Conservation (phyloP, 176 grass and related monocot species). For the Oropetium thomaeum region DNA sequence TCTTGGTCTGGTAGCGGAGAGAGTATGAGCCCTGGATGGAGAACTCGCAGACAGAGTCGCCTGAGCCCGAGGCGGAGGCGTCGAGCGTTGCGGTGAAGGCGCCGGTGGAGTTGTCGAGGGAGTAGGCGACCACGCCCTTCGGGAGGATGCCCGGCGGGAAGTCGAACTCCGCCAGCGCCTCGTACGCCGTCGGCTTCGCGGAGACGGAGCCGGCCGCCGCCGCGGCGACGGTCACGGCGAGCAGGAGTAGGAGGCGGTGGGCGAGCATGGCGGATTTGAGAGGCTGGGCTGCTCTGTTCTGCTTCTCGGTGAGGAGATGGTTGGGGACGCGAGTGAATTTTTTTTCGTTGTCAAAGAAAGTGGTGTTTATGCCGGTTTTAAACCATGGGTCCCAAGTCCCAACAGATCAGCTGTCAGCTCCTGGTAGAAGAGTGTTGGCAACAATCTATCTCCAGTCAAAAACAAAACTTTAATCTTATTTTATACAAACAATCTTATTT, state of each 20-base stretch:
- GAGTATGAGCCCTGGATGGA: slow-evolving; percentile 86
- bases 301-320: background rate
- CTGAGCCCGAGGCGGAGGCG: slow-evolving; percentile 22
- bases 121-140: slow-evolving; percentile 60
- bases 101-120: slow-evolving; percentile 59
- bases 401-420: background rate
- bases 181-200: slow-evolving; percentile 62
- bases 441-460: too few species aligned
- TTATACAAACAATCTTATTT: too few species aligned
- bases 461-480: too few species aligned
- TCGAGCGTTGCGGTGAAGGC: slow-evolving; percentile 73
- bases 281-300: background rate
- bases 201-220: background rate
- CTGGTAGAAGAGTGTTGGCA: background rate
- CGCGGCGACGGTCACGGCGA: slow-evolving; percentile 5
- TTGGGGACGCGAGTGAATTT: background rate
- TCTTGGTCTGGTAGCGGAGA: slow-evolving; percentile 66
- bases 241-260: slow-evolving; percentile 17
- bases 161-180: slow-evolving; percentile 62
- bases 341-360: background rate
- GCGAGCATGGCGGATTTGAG: slow-evolving; percentile 26
- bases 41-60: slow-evolving; percentile 57
- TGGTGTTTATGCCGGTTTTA: background rate
- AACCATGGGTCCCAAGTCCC: slow-evolving; percentile 8
- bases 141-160: slow-evolving; percentile 85